Evolutionary conservation across 169 alveolate species (phyloP).

Genomic region (Plasmodium vinckei): DNA sequence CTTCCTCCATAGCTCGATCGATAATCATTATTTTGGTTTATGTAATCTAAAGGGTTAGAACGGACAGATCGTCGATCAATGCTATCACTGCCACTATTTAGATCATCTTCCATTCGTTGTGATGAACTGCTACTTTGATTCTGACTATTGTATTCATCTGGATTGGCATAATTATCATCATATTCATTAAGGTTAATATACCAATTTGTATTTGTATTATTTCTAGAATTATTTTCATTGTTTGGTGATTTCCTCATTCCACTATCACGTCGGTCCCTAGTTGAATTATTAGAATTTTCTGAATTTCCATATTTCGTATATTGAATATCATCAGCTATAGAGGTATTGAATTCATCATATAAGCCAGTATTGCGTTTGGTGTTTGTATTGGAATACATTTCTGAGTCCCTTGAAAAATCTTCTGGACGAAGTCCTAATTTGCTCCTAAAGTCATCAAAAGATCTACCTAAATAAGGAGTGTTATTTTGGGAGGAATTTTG

Average conservation of each 20-base stretch:
- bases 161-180: neutral
- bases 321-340: constrained; percentile 7
- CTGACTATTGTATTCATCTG: no score
- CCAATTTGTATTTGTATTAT: neutral
- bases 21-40: no score
- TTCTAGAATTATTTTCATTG: neutral
- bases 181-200: neutral
- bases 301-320: neutral
- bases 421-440: constrained; percentile 36
- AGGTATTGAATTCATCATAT: neutral
- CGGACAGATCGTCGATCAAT: no score
- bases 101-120: no score
- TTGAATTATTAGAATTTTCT: neutral
- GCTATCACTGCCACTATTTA: no score
- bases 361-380: neutral
- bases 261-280: constrained; percentile 1
- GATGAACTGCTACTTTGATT: no score
- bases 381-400: neutral
- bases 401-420: constrained; percentile 13
- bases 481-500: neutral
- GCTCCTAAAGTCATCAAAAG: constrained; percentile 32
- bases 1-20: no score
- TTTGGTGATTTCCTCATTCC: constrained; percentile 1
- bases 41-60: no score
- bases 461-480: constrained; percentile 20